Percentiles rank a stretch among this genome's conserved stretches.
phyloP scores from a whole-genome alignment of 176 grass and related monocot genomes.

The Triticum timopheevii region DNA sequence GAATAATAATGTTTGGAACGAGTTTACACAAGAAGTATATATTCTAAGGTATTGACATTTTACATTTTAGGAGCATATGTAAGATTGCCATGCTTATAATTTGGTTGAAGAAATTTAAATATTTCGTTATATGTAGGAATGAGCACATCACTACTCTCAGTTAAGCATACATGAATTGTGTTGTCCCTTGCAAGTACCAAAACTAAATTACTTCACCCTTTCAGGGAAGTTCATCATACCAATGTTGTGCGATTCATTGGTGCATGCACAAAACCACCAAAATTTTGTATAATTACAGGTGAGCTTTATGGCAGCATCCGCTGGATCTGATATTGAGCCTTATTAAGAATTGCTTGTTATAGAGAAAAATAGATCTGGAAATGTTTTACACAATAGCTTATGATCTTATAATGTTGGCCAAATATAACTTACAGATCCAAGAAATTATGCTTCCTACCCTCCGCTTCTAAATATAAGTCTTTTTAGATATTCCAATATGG shows the following conservation, averaged over 20 bases:
- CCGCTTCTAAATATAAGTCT: no score
- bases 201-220: slow-evolving; percentile 40
- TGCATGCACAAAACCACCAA: slow-evolving; percentile 86
- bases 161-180: neutral
- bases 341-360: slow-evolving; percentile 5
- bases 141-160: neutral
- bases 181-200: slow-evolving; percentile 14
- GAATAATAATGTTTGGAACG: slow-evolving; percentile 74
- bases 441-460: slow-evolving; percentile 19
- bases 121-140: neutral
- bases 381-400: neutral
- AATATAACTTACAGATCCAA: neutral
- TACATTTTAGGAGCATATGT: slow-evolving; percentile 21
- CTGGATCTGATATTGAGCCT: slow-evolving; percentile 7
- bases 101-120: neutral
- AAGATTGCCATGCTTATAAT: neutral
- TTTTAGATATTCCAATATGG: no score
- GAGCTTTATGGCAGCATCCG: slow-evolving; percentile 33
- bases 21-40: slow-evolving; percentile 95
- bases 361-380: slow-evolving; percentile 1
- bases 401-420: neutral
- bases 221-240: slow-evolving; percentile 91
- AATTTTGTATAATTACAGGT: slow-evolving; percentile 96
- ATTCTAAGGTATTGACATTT: slow-evolving; percentile 87
- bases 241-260: slow-evolving; percentile 99